Evolutionary conservation across 352 stramenopile species (phyloP).

Genomic region (Phytophthora foliorum): DNA sequence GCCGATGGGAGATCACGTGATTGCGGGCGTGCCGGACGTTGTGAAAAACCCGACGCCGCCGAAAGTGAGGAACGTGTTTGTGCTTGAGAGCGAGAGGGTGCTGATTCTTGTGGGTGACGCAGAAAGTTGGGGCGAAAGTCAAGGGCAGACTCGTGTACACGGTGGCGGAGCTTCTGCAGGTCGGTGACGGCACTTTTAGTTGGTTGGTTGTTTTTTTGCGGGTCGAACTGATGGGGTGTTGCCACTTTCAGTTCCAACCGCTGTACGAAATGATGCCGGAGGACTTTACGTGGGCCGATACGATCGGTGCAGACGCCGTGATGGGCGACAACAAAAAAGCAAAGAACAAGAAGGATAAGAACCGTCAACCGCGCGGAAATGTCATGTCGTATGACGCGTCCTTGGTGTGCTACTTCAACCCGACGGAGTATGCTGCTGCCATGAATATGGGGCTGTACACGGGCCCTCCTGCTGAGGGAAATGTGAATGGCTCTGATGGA

Average conservation of each 20-base stretch:
- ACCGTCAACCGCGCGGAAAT: constrained; percentile 30
- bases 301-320: constrained; percentile 58
- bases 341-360: constrained; percentile 65
- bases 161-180: constrained; percentile 69
- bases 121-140: constrained; percentile 55
- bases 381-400: constrained; percentile 78
- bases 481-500: constrained; percentile 16
- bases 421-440: constrained; percentile 74
- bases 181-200: constrained; percentile 24
- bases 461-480: constrained; percentile 38
- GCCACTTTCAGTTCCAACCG: constrained; percentile 61
- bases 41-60: constrained; percentile 48
- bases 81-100: not conserved
- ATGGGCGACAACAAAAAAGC: constrained; percentile 61
- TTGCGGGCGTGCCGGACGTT: constrained; percentile 56
- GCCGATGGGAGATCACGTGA: constrained; percentile 52
- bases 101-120: constrained; percentile 4
- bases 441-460: constrained; percentile 71
- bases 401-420: constrained; percentile 83
- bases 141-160: constrained; percentile 71
- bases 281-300: constrained; percentile 71
- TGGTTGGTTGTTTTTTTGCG: not conserved
- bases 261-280: constrained; percentile 76
- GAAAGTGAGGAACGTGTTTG: constrained; percentile 38
- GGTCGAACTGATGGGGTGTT: not conserved